Percentiles rank a stretch among this genome's conserved stretches.
Conservation (phyloP, 2,329 filamentous ascomycete genomes). For the Xylaria sp. region DNA sequence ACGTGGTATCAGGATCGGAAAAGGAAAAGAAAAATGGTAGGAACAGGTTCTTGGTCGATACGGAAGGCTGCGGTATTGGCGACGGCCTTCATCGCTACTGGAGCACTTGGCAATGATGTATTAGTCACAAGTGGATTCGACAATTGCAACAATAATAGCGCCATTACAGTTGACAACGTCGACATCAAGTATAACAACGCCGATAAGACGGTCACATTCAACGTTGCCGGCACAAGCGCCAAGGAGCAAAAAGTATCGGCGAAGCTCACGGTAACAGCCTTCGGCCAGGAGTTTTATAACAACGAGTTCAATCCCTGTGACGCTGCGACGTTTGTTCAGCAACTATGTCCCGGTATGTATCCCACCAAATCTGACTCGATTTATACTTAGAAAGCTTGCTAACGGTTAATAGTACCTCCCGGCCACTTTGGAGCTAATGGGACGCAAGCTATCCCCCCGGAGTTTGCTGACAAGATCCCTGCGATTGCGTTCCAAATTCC, state of each 20-base stretch:
- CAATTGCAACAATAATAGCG: slow-evolving; percentile 71
- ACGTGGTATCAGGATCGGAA: slow-evolving; percentile 12
- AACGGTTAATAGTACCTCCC: slow-evolving; percentile 68
- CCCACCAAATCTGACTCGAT: neutral
- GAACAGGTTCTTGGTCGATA: slow-evolving; percentile 46
- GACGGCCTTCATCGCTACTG: slow-evolving; percentile 52
- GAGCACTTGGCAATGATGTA: slow-evolving; percentile 73
- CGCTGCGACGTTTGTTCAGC: slow-evolving; percentile 69
- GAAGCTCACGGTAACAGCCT: slow-evolving; percentile 79
- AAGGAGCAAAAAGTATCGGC: slow-evolving; percentile 84
- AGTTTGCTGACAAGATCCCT: slow-evolving; percentile 81
- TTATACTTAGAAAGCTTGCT: slow-evolving; percentile 24
- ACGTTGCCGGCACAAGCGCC: slow-evolving; percentile 81
- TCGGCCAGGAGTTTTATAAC: slow-evolving; percentile 82
- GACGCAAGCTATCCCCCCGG: slow-evolving; percentile 74
- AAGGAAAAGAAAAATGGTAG: slow-evolving; percentile 44
- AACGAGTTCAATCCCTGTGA: slow-evolving; percentile 88
- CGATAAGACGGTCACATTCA: slow-evolving; percentile 79
- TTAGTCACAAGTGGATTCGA: slow-evolving; percentile 84
- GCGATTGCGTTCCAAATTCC: slow-evolving; percentile 90
- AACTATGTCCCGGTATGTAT: slow-evolving; percentile 82
- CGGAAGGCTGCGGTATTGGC: slow-evolving; percentile 50
- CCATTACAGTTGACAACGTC: slow-evolving; percentile 77
- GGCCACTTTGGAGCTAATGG: slow-evolving; percentile 80
- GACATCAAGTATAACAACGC: slow-evolving; percentile 83